Percentiles rank a stretch among this genome's conserved stretches.
These are phyloP conservation scores for Apiotrichum gamsii DNA, from an alignment of 1,284 basidiomycete genomes.

Conservation along the genomic window DNA sequence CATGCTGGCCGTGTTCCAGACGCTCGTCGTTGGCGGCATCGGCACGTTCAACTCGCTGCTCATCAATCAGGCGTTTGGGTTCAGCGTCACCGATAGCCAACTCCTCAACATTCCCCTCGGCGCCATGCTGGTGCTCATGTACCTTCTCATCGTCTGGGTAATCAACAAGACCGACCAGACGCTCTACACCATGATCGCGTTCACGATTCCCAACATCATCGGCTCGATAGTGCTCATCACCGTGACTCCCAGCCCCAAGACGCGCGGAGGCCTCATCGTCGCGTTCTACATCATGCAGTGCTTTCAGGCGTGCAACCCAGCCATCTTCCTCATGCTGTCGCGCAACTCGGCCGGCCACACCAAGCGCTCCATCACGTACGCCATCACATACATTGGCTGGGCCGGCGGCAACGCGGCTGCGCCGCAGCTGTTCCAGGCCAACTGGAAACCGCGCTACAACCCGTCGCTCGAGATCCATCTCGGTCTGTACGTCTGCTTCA, in stretches of 20 bases:
- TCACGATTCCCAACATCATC: constrained; percentile 12
- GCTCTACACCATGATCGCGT: constrained; percentile 8
- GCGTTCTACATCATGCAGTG: constrained; percentile 16
- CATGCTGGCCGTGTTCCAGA: constrained; percentile 24
- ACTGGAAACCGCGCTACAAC: constrained; percentile 31
- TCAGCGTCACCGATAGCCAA: constrained; percentile 17
- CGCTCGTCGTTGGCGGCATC: constrained; percentile 31
- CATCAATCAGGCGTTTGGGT: constrained; percentile 23
- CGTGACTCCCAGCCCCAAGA: constrained; percentile 6
- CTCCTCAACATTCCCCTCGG: constrained; percentile 24
- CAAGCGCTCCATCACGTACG: constrained; percentile 16
- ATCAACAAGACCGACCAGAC: constrained; percentile 3
- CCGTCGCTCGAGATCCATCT: constrained; percentile 35
- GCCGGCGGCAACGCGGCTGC: constrained; percentile 33
- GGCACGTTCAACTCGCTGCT: constrained; percentile 22
- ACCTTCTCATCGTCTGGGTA: constrained; percentile 8
- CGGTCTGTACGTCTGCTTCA: constrained; percentile 26
- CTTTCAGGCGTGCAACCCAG: constrained; percentile 10
- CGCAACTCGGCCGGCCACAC: constrained; percentile 21
- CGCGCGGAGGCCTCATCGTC: constrained; percentile 13
- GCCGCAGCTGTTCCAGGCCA: constrained; percentile 30
- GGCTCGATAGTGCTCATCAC: constrained; percentile 17
- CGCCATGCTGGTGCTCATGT: constrained; percentile 12
- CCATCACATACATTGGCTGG: constrained; percentile 26
- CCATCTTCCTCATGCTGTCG: constrained; percentile 16